Evolutionary conservation across 116 monocot genomes (phyloP), one percentile per base, ranked within the genome.

Genomic region (Papilionanthe hybrid): DNA sequence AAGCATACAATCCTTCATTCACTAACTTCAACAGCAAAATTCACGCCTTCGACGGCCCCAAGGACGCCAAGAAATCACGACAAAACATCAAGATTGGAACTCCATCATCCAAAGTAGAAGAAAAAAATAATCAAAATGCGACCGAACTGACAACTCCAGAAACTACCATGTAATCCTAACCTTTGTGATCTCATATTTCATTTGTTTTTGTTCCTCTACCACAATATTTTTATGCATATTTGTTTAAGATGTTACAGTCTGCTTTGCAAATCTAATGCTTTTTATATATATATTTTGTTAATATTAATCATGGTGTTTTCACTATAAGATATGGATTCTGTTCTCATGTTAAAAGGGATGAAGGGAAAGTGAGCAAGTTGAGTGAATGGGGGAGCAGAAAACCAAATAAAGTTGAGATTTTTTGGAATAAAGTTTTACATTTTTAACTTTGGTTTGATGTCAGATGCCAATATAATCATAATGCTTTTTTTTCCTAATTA

Each of bases 21-120:
- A 56, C 29, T 23, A 79, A 78, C 32, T 66, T 81, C 53, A 75
- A 78, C 18, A 57, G 18, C 12, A 44, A 7, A 18, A 28, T 29
- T 47, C 50, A 82, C 85, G 87, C 85, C 81, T 30, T 90, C 66
- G 88, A 82, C 28, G 80, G 55, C 45, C 66, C 65, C 75, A 93
- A 90, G 60, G 83, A 13, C 3, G 37, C 32, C 3, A 12, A 44
- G 3, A 72, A 42, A 72, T 72, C 72, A 20, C 72, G 72, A 19
- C 5, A 15, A 42, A 44, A 17, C 73, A 7, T n/a, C 44, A 71
- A 71, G 15, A 41, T 4, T 29, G 37, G 41, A 71, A 17, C 71
- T 41, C 6, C 71, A 32, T 43, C 44, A 9, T 44, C 44, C 73
- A 73, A 44, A 43, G 7, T 10, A 44, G 44, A 43, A n/a, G 42